Percentiles rank a stretch among this genome's conserved stretches.
Evolutionary conservation across 805 yeast genomes (phyloP).

Genomic region (Saturnispora mendoncae): DNA sequence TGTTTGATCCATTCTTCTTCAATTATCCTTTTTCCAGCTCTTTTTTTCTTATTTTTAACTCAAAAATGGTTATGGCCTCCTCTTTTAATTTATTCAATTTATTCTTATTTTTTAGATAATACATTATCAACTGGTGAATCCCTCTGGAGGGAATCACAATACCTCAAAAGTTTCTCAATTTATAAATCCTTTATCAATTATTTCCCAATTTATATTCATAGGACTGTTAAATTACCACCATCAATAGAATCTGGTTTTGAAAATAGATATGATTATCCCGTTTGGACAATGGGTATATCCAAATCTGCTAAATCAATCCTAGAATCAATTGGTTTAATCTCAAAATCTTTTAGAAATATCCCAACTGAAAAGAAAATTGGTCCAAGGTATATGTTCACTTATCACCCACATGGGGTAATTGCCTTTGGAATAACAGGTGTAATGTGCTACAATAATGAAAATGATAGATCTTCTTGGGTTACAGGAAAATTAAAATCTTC

Average conservation of each 20-base stretch:
- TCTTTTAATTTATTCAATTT: slow-evolving; percentile 50
- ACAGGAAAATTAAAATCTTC: slow-evolving; percentile 6
- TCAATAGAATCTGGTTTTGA: slow-evolving; percentile 38
- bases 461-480: slow-evolving; percentile 3
- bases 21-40: slow-evolving; percentile 47
- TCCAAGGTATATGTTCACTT: slow-evolving; percentile 79
- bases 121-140: slow-evolving; percentile 72
- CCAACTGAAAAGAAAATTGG: slow-evolving; percentile 36
- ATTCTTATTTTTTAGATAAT: slow-evolving; percentile 49
- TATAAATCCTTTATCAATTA: slow-evolving; percentile 72
- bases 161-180: slow-evolving; percentile 46
- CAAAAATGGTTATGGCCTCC: slow-evolving; percentile 49
- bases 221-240: slow-evolving; percentile 62
- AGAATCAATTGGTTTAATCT: slow-evolving; percentile 1
- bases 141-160: slow-evolving; percentile 43
- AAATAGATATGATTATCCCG: slow-evolving; percentile 8
- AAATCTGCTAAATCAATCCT: background rate
- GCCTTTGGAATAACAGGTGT: slow-evolving; percentile 59
- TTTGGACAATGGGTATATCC: slow-evolving; percentile 4
- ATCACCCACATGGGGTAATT: slow-evolving; percentile 95
- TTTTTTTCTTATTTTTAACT: slow-evolving; percentile 51
- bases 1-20: slow-evolving; percentile 68
- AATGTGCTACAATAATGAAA: slow-evolving; percentile 3
- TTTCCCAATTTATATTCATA: slow-evolving; percentile 70
- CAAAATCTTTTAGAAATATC: slow-evolving; percentile 2